Base-by-base conservation (phyloP, 108 stramenopile species). In the Cyclotella baltica region DNA sequence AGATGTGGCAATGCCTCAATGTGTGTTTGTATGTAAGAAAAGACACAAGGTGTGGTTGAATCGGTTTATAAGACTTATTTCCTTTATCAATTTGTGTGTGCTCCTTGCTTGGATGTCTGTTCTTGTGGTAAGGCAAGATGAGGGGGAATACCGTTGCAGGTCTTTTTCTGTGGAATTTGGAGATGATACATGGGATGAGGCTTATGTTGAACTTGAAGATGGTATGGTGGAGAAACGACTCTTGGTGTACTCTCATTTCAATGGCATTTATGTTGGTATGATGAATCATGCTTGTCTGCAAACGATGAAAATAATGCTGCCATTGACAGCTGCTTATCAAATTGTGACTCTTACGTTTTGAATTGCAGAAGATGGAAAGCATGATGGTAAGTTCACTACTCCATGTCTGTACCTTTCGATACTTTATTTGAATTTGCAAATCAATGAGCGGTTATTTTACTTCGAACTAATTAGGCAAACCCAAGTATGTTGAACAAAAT, bases 151-250 rank as follows among this genome's bases (percentile, higher is more conserved):
- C 22, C 59, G 62, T 37, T 69, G 68, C 47, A 77, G 19, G 16
- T 15, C 27, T 8, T 9, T 77, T 50, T 28, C 63, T n/a, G 56
- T 76, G 8, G 4, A 51, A 2, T 83, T 83, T 59, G 81, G 75
- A 20, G 81, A 83, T 22, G 75, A 72, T 15, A n/a, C 70, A 23
- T 83, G 81, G 81, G 80, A 75, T 34, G 47, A 83, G n/a, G 40
- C 57, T 0, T 23, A 29, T 27, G 50, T 70, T 15, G 47, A 22
- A 37, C n/a, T n/a, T n/a, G 36, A 38, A 11, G 36, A 65, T 33
- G 47, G 59, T 0, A 2, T 11, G 27, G 4, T 37, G 23, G 81
- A 83, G 28, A 65, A 71, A 11, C 47, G 80, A 10, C 63, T 76
- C 23, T 37, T 83, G 1, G 47, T 83, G 4, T 83, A 61, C 63